These are phyloP conservation scores for Tolypocladium nubicola DNA, from an alignment of 2,329 filamentous ascomycete species.

Conservation along the genomic window DNA sequence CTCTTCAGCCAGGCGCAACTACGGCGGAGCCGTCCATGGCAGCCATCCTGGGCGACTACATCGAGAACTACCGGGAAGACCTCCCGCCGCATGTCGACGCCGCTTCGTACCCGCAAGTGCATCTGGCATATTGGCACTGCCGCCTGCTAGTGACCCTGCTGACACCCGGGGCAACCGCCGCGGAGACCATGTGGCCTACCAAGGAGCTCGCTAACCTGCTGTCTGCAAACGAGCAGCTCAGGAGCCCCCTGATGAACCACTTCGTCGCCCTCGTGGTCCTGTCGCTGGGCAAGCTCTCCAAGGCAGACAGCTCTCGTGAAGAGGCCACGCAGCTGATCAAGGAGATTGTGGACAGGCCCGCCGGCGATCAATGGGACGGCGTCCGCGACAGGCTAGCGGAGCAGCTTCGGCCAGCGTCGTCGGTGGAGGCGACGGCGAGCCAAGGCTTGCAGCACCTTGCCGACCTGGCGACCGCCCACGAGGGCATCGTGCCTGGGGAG, in stretches of 20 bases:
- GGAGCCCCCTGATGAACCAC: constrained; percentile 57
- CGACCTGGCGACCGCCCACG: constrained; percentile 39
- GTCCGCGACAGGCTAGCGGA: constrained; percentile 34
- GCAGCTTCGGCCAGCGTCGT: constrained; percentile 22
- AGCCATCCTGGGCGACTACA: constrained; percentile 23
- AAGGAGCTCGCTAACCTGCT: constrained; percentile 49
- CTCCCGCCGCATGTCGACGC: constrained; percentile 47
- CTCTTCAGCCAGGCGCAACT: constrained; percentile 21
- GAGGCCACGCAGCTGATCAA: constrained; percentile 46
- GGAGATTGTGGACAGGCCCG: constrained; percentile 43
- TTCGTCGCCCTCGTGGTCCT: constrained; percentile 50
- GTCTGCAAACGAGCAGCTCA: constrained; percentile 39
- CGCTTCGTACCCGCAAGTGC: constrained; percentile 42
- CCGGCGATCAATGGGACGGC: constrained; percentile 44
- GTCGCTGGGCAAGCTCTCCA: constrained; percentile 49
- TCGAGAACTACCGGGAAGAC: constrained; percentile 54
- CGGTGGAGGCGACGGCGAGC: constrained; percentile 31
- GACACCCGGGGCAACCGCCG: constrained; percentile 41
- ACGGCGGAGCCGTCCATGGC: constrained; percentile 23
- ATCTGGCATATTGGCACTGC: constrained; percentile 61
- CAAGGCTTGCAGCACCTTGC: constrained; percentile 51
- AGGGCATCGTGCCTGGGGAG: constrained; percentile 17
- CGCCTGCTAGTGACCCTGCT: constrained; percentile 54
- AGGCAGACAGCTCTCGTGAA: constrained; percentile 42
- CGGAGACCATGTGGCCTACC: constrained; percentile 50